Evolutionary conservation across 1,284 basidiomycete species (phyloP), one percentile per base, ranked within the genome.

Genomic region (Salmacisia buchloeana): DNA sequence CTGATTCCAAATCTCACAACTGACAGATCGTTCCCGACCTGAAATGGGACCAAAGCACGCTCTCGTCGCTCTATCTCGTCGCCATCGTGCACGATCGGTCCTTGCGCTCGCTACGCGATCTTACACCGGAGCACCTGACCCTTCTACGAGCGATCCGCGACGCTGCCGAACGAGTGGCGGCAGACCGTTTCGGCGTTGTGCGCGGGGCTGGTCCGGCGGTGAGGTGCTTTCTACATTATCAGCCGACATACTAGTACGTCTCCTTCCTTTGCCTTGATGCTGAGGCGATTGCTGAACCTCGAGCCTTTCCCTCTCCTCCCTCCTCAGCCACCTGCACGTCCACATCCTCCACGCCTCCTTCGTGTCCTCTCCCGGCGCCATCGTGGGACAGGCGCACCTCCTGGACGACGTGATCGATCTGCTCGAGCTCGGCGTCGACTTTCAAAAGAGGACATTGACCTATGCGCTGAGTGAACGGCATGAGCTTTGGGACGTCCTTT

Each of bases 141-240:
- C 82, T 97, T 77, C 83, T 98, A 1, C 83, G 83, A 38, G 83
- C 83, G 12, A 92, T 98, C 63, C 83, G 84, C 23, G 70, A 75
- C 0, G 84, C 86, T 67, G 86, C 86, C 2, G 80, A 81, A 43
- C 78, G 77, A 2, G 78, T 88, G 2, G 87, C 86, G 0, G 73
- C 82, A 57, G 84, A 85, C 49, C 84, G 83, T 68, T 94, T 87
- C 85, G 85, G 85, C 0, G 86, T 86, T 1, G 83, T 86, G 10
- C 45, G 62, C 0, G 62, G 63, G 6, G 34, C 38, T 3, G 58
- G 65, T 0, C 9, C 33, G 5, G 31, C 52, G 25, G 74, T 97
- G 65, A 82, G 92, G 64, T 85, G 94, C 82, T 94, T 88, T 74
- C 82, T 97, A 29, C 94, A 98, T 78, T 97, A 98, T 78, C 94